Evolutionary conservation across 768 basidiomycete species (phyloP).

Genomic region (Rhizopogon vulgaris): DNA sequence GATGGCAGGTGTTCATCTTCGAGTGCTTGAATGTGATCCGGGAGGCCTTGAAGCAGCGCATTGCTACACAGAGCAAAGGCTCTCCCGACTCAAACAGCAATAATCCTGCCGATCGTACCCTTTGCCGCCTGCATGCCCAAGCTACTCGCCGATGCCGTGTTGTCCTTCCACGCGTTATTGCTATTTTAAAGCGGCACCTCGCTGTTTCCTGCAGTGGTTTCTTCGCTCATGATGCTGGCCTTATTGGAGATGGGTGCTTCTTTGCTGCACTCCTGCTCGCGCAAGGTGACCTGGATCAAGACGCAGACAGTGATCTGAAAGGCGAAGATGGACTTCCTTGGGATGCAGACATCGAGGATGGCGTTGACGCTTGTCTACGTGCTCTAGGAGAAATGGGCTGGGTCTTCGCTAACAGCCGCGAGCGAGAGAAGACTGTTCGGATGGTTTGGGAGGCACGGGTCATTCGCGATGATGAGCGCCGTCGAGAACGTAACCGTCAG

Average conservation of each 20-base stretch:
- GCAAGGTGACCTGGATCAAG: slow-evolving; percentile 46
- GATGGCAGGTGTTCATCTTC: slow-evolving; percentile 92
- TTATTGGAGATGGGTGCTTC: slow-evolving; percentile 87
- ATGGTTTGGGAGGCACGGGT: slow-evolving; percentile 38
- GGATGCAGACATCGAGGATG: slow-evolving; percentile 26
- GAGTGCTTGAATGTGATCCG: slow-evolving; percentile 88
- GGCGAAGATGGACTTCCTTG: slow-evolving; percentile 14
- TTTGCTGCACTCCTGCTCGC: slow-evolving; percentile 78
- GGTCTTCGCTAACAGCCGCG: slow-evolving; percentile 71
- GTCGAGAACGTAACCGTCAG: slow-evolving; percentile 14
- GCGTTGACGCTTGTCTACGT: slow-evolving; percentile 48
- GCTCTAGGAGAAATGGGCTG: slow-evolving; percentile 82
- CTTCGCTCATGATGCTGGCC: slow-evolving; percentile 80
- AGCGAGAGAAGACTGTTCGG: slow-evolving; percentile 58
- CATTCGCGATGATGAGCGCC: slow-evolving; percentile 25
- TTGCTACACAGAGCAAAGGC: slow-evolving; percentile 34
- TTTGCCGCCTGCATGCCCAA: slow-evolving; percentile 40
- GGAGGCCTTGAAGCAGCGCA: slow-evolving; percentile 68
- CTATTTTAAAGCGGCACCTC: slow-evolving; percentile 47
- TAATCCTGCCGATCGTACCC: slow-evolving; percentile 40
- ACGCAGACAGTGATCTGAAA: slow-evolving; percentile 29
- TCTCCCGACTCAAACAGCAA: slow-evolving; percentile 31
- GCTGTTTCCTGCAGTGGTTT: slow-evolving; percentile 40
- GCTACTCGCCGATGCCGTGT: slow-evolving; percentile 43
- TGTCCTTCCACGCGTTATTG: slow-evolving; percentile 44